phyloP scores from a whole-genome alignment of 1,284 basidiomycete genomes.

The Ganoderma resinaceum region DNA sequence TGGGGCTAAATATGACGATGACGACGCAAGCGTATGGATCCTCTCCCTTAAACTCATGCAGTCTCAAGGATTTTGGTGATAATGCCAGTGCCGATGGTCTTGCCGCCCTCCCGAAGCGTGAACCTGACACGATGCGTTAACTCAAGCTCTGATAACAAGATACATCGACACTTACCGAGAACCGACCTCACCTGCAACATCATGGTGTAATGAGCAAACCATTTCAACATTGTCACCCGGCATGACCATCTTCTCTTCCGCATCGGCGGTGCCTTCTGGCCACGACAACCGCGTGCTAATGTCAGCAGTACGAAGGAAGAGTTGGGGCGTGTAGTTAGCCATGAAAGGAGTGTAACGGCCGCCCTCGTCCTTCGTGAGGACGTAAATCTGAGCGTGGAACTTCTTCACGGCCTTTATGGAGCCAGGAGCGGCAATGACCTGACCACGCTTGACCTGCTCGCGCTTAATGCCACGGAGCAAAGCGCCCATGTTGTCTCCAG shows the following conservation, averaged over 20 bases:
- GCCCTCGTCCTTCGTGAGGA: conserved; percentile 95
- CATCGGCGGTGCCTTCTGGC: conserved; percentile 82
- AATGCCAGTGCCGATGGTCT: conserved; percentile 93
- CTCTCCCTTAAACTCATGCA: conserved; percentile 29
- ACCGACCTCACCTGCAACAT: conserved; percentile 92
- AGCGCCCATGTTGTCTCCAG: conserved; percentile 99
- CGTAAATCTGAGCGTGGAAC: conserved; percentile 93
- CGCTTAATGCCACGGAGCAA: conserved; percentile 97
- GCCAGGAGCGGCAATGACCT: conserved; percentile 90
- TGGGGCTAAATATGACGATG: conserved; percentile 29
- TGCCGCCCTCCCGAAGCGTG: conserved; percentile 97
- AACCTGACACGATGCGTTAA: conserved; percentile 57
- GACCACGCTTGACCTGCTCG: conserved; percentile 94
- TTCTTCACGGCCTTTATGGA: conserved; percentile 96
- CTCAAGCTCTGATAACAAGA: neutral
- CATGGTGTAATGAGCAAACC: conserved; percentile 84
- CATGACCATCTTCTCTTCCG: conserved; percentile 94
- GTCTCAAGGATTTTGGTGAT: conserved; percentile 82
- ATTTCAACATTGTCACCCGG: conserved; percentile 99
- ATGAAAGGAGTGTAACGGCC: conserved; percentile 99
- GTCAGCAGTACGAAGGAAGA: conserved; percentile 97
- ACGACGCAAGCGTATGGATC: conserved; percentile 27
- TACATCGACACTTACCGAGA: conserved; percentile 64
- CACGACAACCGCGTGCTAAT: conserved; percentile 89
- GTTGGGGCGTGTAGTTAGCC: conserved; percentile 95